Base-by-base conservation (phyloP, 306 rosid species). In the Neltuma alba region DNA sequence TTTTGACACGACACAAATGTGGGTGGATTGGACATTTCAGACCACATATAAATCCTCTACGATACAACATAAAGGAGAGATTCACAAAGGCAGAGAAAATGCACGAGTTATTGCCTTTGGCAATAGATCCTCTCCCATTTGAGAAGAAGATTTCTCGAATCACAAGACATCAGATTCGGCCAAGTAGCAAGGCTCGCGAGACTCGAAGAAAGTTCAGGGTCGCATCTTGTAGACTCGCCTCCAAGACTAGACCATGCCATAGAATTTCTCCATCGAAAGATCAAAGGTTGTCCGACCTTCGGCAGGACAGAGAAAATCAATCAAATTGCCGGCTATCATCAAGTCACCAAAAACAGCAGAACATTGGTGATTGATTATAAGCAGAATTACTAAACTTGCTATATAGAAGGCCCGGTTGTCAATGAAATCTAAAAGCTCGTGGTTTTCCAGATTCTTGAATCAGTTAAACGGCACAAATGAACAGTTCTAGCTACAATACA, bases 361-460 rank as follows among this genome's bases (percentile, higher is more conserved):
- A 5, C 27, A 4, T 30, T 20, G 36, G 55, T 18, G 66, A 31
- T 31, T 71, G 34, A 79, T 45, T 77, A 68, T 50, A 67, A 60
- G 74, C 68, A 82, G 60, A 81, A 85, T 77, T 42, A 79, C 71
- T 50, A 65, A 79, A 65, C n/a, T 38, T 55, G 60, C 47, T 64
- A 63, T 61, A 61, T 40, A 9, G 71, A 82, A 69, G 79, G 74
- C 42, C 63, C 76, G 57, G 38, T 72, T 28, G 20, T 48, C 45
- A 72, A 77, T 36, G 27, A 80, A 67, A 78, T 40, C 45, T 34
- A 31, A 81, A 75, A 72, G 31, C 83, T 61, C 64, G 63, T 54
- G 72, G 80, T 82, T 76, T 72, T 47, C 75, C 60, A 65, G 76
- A 82, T 83, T 80, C 91, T 79, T 79, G 69, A 73, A 81, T 82